Evolutionary conservation across 768 basidiomycete species (phyloP), one percentile per base, ranked within the genome.

Genomic region (Podaxis sp.): DNA sequence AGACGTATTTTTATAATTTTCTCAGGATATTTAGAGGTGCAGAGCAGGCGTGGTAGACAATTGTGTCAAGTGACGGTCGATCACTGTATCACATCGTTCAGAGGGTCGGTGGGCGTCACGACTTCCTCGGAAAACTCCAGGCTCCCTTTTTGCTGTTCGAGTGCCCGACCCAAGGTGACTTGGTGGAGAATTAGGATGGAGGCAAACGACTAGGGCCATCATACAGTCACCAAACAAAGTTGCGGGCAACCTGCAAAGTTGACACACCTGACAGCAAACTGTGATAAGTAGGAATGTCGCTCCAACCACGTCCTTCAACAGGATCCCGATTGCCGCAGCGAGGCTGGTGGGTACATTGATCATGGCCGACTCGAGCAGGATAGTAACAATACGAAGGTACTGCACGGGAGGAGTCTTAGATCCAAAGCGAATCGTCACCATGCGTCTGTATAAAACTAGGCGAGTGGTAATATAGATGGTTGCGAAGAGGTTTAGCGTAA

Each of bases 161-260:
- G 26, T 3, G 49, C 49, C 24, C 49, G 22, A 50, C 30, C 33
- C 17, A 57, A 36, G 28, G 56, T 17, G 40, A 59, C 50, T 15
- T 56, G 56, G 17, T 56, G 56, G 17, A 56, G 41, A 33, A 51
- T 59, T 12, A 50, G 13, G 1, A 50, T 49, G 17, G 58, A 51
- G 28, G 33, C 36, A 26, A 59, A 38, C 10, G 58, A 33, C 56
- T 56, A 20, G 37, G 24, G 8, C 7, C 49, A 50, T 22, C 22
- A 50, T 24, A 3, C 4, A 2, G 12, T 11, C 20, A 50, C 2
- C 26, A 8, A 12, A 2, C 10, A 41, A 26, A 15, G 24, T 17
- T 12, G n/a, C 26, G 6, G 33, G 28, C 53, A 12, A 6, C 17
- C 15, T 1, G 2, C 13, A 11, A 6, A 22, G 22, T 22, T 15